These are phyloP conservation scores for Pezicula neosporulosa DNA, from an alignment of 2,329 filamentous ascomycete genomes.

Conservation along the genomic window DNA sequence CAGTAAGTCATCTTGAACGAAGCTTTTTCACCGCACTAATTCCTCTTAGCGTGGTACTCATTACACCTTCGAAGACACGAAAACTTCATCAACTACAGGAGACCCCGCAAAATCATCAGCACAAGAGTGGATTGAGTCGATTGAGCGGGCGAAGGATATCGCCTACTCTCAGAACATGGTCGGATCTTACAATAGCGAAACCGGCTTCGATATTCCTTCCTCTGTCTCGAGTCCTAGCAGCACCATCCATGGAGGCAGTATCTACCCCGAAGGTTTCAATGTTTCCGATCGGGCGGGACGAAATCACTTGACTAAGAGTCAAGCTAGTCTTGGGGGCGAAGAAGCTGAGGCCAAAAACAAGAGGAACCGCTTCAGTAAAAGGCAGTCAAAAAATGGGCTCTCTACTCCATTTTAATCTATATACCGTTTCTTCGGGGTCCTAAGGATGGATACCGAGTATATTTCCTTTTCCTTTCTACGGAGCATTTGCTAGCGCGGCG, in stretches of 20 bases:
- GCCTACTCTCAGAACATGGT: slow-evolving; percentile 70
- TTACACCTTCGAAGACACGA: slow-evolving; percentile 91
- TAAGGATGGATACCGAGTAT: slow-evolving; percentile 5
- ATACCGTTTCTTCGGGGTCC: not conserved
- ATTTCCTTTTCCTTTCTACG: slow-evolving; percentile 23
- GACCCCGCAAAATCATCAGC: slow-evolving; percentile 66
- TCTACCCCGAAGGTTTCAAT: slow-evolving; percentile 49
- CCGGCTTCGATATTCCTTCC: slow-evolving; percentile 66
- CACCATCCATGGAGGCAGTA: slow-evolving; percentile 60
- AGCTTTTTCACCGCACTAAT: slow-evolving; percentile 6
- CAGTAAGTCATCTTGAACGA: slow-evolving; percentile 57
- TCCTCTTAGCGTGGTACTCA: slow-evolving; percentile 69
- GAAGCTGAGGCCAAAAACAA: slow-evolving; percentile 39
- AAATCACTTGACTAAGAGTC: slow-evolving; percentile 57
- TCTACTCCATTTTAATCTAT: slow-evolving; percentile 73
- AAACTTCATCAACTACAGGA: slow-evolving; percentile 57
- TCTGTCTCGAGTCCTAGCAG: slow-evolving; percentile 71
- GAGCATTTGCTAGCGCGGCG: slow-evolving; percentile 34
- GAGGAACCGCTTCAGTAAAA: slow-evolving; percentile 77
- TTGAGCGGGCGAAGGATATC: slow-evolving; percentile 83
- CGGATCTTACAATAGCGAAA: slow-evolving; percentile 64
- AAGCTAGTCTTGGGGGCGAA: slow-evolving; percentile 46
- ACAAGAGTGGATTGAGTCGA: slow-evolving; percentile 87
- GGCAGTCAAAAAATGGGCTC: slow-evolving; percentile 91
- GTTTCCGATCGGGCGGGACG: slow-evolving; percentile 51